Conservation (phyloP, 176 grass and related monocot genomes). For the Musa schizocarpa region DNA sequence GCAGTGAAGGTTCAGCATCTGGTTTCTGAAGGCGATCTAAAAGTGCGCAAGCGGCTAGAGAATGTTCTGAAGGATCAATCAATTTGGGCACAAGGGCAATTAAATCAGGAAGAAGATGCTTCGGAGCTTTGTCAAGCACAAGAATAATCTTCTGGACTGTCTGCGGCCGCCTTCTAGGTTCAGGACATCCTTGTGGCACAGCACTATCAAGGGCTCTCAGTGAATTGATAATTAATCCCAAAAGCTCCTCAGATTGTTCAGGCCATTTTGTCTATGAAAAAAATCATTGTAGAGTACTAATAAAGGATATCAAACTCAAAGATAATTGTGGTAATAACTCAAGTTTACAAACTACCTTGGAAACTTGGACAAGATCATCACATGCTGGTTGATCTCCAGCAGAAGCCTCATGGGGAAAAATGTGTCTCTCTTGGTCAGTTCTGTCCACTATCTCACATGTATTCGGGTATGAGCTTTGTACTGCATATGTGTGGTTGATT, state of each 20-base stretch:
- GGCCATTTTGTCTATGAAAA: constrained; percentile 75
- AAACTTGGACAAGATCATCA: constrained; percentile 32
- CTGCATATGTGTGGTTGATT: constrained; percentile 26
- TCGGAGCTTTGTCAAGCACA: constrained; percentile 81
- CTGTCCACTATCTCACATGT: constrained; percentile 32
- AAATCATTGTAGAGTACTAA: constrained; percentile 10
- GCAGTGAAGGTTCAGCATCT: constrained; percentile 49
- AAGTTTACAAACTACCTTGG: constrained; percentile 21
- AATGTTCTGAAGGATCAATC: constrained; percentile 72
- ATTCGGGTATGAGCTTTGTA: constrained; percentile 26
- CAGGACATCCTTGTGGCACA: constrained; percentile 61
- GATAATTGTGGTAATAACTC: not conserved
- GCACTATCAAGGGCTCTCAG: constrained; percentile 62
- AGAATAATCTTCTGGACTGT: constrained; percentile 67
- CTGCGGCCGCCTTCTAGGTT: constrained; percentile 52
- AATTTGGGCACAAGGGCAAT: constrained; percentile 81
- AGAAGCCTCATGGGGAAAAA: constrained; percentile 34
- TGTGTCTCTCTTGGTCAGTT: constrained; percentile 29
- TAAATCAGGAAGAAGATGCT: constrained; percentile 65
- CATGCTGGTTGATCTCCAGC: constrained; percentile 35
- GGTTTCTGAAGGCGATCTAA: constrained; percentile 56
- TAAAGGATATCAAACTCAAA: constrained; percentile 22
- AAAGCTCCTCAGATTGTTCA: constrained; percentile 73
- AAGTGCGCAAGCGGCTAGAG: constrained; percentile 52
- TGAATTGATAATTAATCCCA: constrained; percentile 83